Percentiles rank a stretch among this genome's conserved stretches.
Evolutionary conservation across 2,329 filamentous ascomycete genomes (phyloP).

Genomic region (Pestalotiopsis sp.): DNA sequence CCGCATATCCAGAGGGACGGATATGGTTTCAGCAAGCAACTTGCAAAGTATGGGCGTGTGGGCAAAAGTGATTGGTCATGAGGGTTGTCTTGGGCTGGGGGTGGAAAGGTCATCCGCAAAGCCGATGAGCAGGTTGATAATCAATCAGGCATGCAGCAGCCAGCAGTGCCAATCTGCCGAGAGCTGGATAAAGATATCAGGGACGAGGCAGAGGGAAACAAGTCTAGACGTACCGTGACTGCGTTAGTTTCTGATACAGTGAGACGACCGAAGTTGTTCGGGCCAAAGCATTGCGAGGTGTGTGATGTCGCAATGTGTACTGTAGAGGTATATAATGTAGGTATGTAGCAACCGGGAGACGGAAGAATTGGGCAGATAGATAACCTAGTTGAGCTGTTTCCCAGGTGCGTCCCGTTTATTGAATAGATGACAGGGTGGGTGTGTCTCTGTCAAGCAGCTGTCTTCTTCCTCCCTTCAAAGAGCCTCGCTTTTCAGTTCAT

Average conservation of each 20-base stretch:
- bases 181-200: constrained; percentile 27
- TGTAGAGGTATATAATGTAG: not conserved
- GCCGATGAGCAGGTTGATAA: constrained; percentile 26
- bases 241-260: constrained; percentile 1
- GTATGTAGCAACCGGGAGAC: constrained; percentile 7
- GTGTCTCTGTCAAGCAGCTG: not conserved
- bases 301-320: constrained; percentile 11
- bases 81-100: constrained; percentile 19
- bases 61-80: constrained; percentile 29
- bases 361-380: constrained; percentile 10
- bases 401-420: not conserved
- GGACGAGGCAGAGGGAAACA: constrained; percentile 15
- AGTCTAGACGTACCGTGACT: constrained; percentile 14
- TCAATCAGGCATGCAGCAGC: constrained; percentile 18
- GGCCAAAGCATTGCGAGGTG: constrained; percentile 2
- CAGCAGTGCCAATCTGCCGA: constrained; percentile 26
- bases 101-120: constrained; percentile 32
- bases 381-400: not conserved
- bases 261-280: not conserved
- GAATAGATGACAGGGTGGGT: not conserved
- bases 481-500: not conserved
- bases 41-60: constrained; percentile 16
- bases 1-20: constrained; percentile 23
- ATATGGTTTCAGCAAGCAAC: constrained; percentile 24
- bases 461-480: not conserved